Evolutionary conservation across 2,329 filamentous ascomycete species (phyloP).

Genomic region (Emergomyces orientalis): DNA sequence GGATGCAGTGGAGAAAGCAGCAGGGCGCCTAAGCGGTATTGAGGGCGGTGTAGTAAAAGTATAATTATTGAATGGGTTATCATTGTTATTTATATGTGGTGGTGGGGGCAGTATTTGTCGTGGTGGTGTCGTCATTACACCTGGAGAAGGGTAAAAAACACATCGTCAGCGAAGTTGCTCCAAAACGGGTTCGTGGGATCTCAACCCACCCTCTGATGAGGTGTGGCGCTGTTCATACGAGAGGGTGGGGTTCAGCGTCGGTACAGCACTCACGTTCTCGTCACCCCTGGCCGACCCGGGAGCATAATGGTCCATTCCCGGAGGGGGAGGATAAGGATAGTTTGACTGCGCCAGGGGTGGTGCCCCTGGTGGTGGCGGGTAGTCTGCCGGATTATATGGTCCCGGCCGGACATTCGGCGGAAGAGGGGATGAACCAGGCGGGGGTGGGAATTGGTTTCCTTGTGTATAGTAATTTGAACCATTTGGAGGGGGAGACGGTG

Average conservation of each 20-base stretch:
- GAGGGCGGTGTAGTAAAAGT: not conserved
- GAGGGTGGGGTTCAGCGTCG: slow-evolving; percentile 22
- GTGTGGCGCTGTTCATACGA: slow-evolving; percentile 29
- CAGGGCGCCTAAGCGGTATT: not conserved
- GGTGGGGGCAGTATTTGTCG: not conserved
- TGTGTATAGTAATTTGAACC: slow-evolving; percentile 25
- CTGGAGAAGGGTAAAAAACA: slow-evolving; percentile 8
- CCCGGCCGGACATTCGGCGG: slow-evolving; percentile 13
- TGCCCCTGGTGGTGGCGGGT: slow-evolving; percentile 35
- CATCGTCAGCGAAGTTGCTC: slow-evolving; percentile 9
- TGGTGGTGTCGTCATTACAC: slow-evolving; percentile 15
- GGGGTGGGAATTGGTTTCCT: slow-evolving; percentile 36
- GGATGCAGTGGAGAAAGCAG: not conserved
- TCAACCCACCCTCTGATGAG: slow-evolving; percentile 36
- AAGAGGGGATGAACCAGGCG: slow-evolving; percentile 27
- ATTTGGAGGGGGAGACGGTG: slow-evolving; percentile 27
- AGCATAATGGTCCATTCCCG: slow-evolving; percentile 32
- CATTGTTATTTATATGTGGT: not conserved
- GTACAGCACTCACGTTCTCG: slow-evolving; percentile 44
- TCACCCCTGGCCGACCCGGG: slow-evolving; percentile 33
- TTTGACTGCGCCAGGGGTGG: slow-evolving; percentile 28
- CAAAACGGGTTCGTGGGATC: slow-evolving; percentile 8
- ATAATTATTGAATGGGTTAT: not conserved
- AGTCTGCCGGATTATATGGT: slow-evolving; percentile 32
- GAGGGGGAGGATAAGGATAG: slow-evolving; percentile 31